Percentiles rank a stretch among this genome's conserved stretches.
These are phyloP conservation scores for Musa acuminata DNA, from an alignment of 176 grass and related monocot species.

Conservation along the genomic window DNA sequence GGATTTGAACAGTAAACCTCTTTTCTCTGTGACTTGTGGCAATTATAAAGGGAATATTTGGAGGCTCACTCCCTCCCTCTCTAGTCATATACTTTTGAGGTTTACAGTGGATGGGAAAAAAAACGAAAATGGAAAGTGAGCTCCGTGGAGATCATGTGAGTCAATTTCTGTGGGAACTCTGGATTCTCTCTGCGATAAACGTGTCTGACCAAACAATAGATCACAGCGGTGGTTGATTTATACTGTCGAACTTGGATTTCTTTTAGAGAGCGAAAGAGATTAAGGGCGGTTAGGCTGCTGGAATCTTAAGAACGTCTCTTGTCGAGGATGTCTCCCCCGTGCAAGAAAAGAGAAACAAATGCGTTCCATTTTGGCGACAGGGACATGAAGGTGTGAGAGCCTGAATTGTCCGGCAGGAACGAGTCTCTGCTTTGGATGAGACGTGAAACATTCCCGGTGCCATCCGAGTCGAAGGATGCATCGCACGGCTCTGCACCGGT, in stretches of 20 bases:
- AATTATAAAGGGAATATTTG: background rate
- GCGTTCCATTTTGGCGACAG: background rate
- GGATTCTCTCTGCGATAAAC: background rate
- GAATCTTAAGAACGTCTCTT: background rate
- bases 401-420: no score
- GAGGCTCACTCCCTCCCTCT: background rate
- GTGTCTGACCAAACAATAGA: conserved; percentile 1
- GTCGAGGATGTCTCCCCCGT: background rate
- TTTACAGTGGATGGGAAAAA: background rate
- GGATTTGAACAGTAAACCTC: background rate
- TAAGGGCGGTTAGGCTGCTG: background rate
- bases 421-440: no score
- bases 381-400: background rate
- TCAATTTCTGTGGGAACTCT: background rate
- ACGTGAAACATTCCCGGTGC: no score
- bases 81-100: background rate
- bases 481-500: background rate
- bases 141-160: background rate
- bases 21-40: background rate
- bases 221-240: background rate
- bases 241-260: background rate
- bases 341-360: background rate
- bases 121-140: background rate
- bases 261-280: no score
- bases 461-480: no score